phyloP scores from a whole-genome alignment of 192 early-diverging fungal genomes.

The Coemansia sp. region DNA sequence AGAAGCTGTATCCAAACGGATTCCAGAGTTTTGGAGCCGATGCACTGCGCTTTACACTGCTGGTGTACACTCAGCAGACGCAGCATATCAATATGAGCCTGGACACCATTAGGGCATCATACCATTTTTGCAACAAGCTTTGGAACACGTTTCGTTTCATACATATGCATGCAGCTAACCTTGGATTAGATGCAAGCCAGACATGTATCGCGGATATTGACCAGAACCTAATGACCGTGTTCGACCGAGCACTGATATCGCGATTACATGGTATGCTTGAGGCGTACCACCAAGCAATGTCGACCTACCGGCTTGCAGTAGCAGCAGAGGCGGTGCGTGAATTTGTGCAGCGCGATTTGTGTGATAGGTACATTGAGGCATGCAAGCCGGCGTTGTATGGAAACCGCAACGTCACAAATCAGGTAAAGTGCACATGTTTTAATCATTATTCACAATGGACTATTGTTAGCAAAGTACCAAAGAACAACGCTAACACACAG shows the following conservation, averaged over 20 bases:
- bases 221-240: constrained; percentile 59
- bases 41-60: constrained; percentile 69
- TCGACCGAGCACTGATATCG: constrained; percentile 83
- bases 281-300: constrained; percentile 67
- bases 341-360: constrained; percentile 92
- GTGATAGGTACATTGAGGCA: constrained; percentile 91
- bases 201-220: constrained; percentile 29
- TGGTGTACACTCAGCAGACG: constrained; percentile 72
- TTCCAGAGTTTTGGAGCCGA: constrained; percentile 92
- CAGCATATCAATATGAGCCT: constrained; percentile 95
- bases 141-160: constrained; percentile 81
- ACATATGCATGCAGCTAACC: constrained; percentile 31
- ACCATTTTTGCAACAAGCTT: constrained; percentile 95
- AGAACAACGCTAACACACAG: neutral
- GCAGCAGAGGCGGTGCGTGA: constrained; percentile 78
- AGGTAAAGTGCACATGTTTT: constrained; percentile 41
- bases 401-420: constrained; percentile 46
- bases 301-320: constrained; percentile 67
- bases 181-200: constrained; percentile 8
- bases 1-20: constrained; percentile 82
- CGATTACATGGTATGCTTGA: constrained; percentile 71
- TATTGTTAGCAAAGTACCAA: too few relatives aligned
- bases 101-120: constrained; percentile 75
- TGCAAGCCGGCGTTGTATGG: constrained; percentile 79
- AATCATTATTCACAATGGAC: too few relatives aligned